Evolutionary conservation across 305 asterid species (phyloP).

Genomic region (Fraxinus xanthoxyloides): DNA sequence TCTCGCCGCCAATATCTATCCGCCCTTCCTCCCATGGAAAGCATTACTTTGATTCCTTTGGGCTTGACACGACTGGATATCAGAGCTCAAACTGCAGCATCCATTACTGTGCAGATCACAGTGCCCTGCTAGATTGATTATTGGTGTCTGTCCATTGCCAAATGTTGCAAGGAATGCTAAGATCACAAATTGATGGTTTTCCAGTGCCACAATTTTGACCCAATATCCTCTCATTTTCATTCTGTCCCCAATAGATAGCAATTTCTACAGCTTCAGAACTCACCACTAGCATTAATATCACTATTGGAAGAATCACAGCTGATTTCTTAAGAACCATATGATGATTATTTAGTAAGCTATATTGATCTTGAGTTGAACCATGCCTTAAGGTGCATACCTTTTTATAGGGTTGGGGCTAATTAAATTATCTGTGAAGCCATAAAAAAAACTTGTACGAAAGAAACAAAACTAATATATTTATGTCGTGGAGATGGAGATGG

Average conservation of each 20-base stretch:
- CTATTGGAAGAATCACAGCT: constrained; percentile 11
- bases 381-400: background rate
- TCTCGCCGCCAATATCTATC: constrained; percentile 39
- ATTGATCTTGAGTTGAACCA: constrained; percentile 3
- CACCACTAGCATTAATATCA: constrained; percentile 28
- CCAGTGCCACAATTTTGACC: constrained; percentile 45
- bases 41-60: constrained; percentile 39
- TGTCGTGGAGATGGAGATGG: no score
- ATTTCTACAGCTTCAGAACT: constrained; percentile 48
- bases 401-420: constrained; percentile 19
- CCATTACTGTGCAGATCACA: constrained; percentile 46
- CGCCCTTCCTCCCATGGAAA: constrained; percentile 31
- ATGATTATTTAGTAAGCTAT: background rate
- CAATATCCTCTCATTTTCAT: constrained; percentile 51
- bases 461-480: background rate
- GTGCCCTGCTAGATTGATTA: constrained; percentile 50
- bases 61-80: constrained; percentile 42
- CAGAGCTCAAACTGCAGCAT: constrained; percentile 37
- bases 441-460: background rate
- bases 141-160: constrained; percentile 43
- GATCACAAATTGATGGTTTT: constrained; percentile 40
- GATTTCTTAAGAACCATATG: constrained; percentile 32
- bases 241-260: constrained; percentile 55
- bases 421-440: background rate
- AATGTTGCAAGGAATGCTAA: constrained; percentile 48